These are phyloP conservation scores for Pichia sp. DNA, from an alignment of 1,139 yeast species.

Conservation along the genomic window DNA sequence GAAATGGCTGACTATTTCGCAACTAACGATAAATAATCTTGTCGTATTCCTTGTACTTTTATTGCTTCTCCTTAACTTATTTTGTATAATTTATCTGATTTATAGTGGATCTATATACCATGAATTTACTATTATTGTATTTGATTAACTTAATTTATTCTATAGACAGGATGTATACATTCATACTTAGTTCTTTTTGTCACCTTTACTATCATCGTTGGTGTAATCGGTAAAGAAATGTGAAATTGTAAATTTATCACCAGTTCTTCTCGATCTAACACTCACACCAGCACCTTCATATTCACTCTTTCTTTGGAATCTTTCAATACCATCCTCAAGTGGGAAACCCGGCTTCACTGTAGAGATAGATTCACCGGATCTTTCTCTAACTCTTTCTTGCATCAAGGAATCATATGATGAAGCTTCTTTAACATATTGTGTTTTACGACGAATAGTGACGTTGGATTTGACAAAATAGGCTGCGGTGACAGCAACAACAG, in stretches of 20 bases:
- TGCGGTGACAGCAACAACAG: constrained; percentile 30
- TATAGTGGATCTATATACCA: too few species aligned
- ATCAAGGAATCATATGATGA: constrained; percentile 32
- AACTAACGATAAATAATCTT: constrained; percentile 24
- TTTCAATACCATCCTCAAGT: constrained; percentile 26
- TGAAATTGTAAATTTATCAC: constrained; percentile 35
- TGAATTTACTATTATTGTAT: constrained; percentile 1
- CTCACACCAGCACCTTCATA: constrained; percentile 68
- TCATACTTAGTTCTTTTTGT: neutral
- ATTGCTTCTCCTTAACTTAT: neutral
- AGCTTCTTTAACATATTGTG: constrained; percentile 34
- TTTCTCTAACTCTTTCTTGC: constrained; percentile 22
- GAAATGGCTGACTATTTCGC: constrained; percentile 71
- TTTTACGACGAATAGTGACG: constrained; percentile 33
- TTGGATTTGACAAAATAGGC: constrained; percentile 35
- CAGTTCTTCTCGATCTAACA: constrained; percentile 48
- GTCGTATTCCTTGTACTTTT: neutral
- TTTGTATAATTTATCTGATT: neutral
- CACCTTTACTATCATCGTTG: constrained; percentile 11
- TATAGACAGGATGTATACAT: neutral
- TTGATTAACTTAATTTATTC: too few species aligned
- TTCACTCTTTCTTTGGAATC: constrained; percentile 48
- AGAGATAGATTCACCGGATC: constrained; percentile 31
- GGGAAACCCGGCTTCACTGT: constrained; percentile 45
- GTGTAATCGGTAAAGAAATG: constrained; percentile 21